A percentile compares a stretch with the other conserved stretches of the same genome.
These are phyloP conservation scores for Silene conica DNA, from an alignment of 148 eudicot genomes.

Conservation along the genomic window DNA sequence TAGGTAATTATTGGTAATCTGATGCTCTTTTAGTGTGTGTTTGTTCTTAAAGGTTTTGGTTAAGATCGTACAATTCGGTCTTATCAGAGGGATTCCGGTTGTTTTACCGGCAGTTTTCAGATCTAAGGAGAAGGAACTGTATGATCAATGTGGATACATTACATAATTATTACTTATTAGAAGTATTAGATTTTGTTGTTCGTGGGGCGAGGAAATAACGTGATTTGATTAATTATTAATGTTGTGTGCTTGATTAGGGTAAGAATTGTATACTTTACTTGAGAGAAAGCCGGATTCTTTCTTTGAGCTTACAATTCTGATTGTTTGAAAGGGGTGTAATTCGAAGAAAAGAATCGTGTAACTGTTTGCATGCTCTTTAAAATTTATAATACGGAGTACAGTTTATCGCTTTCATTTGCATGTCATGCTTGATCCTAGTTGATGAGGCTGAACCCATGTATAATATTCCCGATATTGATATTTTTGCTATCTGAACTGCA, in stretches of 20 bases:
- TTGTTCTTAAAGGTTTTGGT: too few species aligned
- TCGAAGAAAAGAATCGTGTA: conserved; percentile 23
- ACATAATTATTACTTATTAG: not conserved
- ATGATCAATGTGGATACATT: conserved; percentile 1
- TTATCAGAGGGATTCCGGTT: not conserved
- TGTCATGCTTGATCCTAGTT: too few species aligned
- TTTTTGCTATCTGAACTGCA: too few species aligned
- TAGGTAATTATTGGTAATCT: not conserved
- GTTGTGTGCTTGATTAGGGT: not conserved
- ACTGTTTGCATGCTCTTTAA: not conserved
- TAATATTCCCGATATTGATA: too few species aligned
- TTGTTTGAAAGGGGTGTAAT: not conserved
- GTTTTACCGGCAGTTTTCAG: not conserved
- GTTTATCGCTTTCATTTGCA: too few species aligned
- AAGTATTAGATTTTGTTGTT: not conserved
- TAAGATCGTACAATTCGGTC: too few species aligned
- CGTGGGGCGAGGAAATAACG: not conserved
- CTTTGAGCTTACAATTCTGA: not conserved
- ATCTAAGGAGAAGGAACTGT: not conserved
- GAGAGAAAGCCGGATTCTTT: conserved; percentile 9
- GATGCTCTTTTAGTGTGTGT: not conserved
- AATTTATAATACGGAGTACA: not conserved
- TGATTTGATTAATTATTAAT: not conserved
- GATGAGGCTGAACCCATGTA: too few species aligned
- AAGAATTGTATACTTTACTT: conserved; percentile 1